phyloP scores from a whole-genome alignment of 73 alveolate genomes.

The Paramecium sexaurelia region DNA sequence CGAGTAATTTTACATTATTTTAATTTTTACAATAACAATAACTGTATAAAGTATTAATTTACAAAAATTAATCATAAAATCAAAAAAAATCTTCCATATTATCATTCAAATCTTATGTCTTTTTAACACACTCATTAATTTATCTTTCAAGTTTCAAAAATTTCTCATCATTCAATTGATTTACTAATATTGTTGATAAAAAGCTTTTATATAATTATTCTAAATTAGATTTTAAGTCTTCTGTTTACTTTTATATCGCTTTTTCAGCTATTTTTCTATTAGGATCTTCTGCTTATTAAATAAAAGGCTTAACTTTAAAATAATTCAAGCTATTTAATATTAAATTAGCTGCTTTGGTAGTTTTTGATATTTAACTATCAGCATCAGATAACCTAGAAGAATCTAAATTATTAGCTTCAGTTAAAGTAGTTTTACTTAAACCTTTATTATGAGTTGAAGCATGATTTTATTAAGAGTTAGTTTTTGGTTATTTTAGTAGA shows the following conservation, averaged over 20 bases:
- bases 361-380: neutral
- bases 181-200: neutral
- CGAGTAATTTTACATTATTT: too few species aligned
- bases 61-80: neutral
- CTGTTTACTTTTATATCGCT: slow-evolving; percentile 25
- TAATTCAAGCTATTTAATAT: neutral
- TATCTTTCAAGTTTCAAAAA: slow-evolving; percentile 1
- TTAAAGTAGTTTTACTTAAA: neutral
- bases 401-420: neutral
- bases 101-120: slow-evolving; percentile 25
- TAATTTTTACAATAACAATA: too few species aligned
- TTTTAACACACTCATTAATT: slow-evolving; percentile 35
- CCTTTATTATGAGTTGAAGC: neutral
- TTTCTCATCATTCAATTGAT: neutral
- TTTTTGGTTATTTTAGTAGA: neutral
- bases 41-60: neutral
- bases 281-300: neutral
- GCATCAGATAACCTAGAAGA: neutral
- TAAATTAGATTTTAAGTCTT: neutral
- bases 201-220: neutral
- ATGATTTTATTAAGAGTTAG: neutral
- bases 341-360: neutral
- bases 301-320: neutral
- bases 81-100: slow-evolving; percentile 48
- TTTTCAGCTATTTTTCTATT: slow-evolving; percentile 22